Base-by-base conservation (phyloP, 2,329 filamentous ascomycete species). In the Cordyceps militaris region DNA sequence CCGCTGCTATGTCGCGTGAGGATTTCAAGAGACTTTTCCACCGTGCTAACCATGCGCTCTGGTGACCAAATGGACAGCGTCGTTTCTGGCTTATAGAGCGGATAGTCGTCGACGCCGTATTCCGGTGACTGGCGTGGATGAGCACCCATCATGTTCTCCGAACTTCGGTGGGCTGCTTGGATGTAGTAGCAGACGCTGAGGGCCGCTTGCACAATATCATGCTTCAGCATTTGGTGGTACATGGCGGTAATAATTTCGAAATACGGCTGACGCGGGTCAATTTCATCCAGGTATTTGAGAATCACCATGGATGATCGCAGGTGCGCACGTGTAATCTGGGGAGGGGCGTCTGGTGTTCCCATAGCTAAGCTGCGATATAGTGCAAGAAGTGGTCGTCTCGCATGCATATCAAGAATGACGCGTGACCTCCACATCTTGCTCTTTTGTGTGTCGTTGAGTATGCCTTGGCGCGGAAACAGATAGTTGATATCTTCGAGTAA, bases 121-220 rank as follows among this genome's bases (percentile, higher is more conserved):
- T 70, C 67, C 5, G 72, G 69, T 16, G 72, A 71, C 64, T 71
- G 65, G 23, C 69, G 66, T 38, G 70, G 62, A 5, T 68, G 65
- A 10, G 65, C 65, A 26, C 69, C 62, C n/a, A 66, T 63, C 14
- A 65, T 59, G 40, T 63, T 65, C 21, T 73, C 69, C 4, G 63
- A 32, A n/a, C 16, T 32, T 63, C 38, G 64, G 64, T 30, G 69
- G 66, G 5, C 68, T 68, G 65, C 61, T 38, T 71, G 71, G 64
- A 83, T 79, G 58, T 79, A 83, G 61, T 78, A 81, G 63, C 80
- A 83, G 13, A 83, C 70, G 58, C 79, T 80, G 46, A 83, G 73
- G 3, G 79, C 77, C 0, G 80, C 79, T 65, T 82, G 79, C 21
- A 81, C 70, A 24, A 83, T 77, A 61, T 83, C 80, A 59, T 76